Evolutionary conservation across 352 stramenopile species (phyloP).

Genomic region (Pythium grandisporangium): DNA sequence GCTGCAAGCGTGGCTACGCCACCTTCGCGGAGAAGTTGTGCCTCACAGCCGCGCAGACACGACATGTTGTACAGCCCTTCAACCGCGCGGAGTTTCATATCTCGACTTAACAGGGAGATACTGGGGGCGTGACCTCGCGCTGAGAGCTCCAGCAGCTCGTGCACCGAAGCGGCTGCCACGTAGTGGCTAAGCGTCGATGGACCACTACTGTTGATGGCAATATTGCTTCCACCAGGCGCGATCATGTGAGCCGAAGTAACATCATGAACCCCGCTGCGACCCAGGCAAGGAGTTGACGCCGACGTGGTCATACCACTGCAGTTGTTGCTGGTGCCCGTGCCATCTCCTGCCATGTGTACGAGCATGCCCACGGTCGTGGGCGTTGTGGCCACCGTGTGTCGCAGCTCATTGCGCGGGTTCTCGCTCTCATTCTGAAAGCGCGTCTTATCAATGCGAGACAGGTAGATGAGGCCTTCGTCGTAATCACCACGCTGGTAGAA

Average conservation of each 20-base stretch:
- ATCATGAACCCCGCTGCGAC: neutral
- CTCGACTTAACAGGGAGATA: conserved; percentile 22
- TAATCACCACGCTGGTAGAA: conserved; percentile 84
- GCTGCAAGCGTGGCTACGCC: conserved; percentile 43
- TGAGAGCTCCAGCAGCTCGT: too few relatives aligned
- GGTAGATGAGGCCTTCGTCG: conserved; percentile 80
- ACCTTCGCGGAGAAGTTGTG: conserved; percentile 59
- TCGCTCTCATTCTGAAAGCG: conserved; percentile 47
- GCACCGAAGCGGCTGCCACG: neutral
- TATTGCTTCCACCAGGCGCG: neutral
- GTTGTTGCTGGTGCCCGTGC: conserved; percentile 15
- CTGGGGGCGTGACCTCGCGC: too few relatives aligned
- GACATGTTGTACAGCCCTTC: conserved; percentile 78
- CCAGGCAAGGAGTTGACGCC: too few relatives aligned
- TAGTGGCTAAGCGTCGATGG: neutral
- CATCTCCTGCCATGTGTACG: conserved; percentile 30
- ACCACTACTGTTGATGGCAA: neutral
- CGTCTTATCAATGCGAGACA: conserved; percentile 70
- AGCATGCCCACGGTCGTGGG: conserved; percentile 40
- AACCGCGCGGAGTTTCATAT: conserved; percentile 70
- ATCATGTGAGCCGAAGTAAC: neutral
- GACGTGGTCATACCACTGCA: conserved; percentile 6
- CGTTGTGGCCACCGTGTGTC: conserved; percentile 26
- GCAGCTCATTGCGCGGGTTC: conserved; percentile 45
- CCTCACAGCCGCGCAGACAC: conserved; percentile 62